Base-by-base conservation (phyloP, 2,329 filamentous ascomycete species). In the Cladobotryum mycophilum region DNA sequence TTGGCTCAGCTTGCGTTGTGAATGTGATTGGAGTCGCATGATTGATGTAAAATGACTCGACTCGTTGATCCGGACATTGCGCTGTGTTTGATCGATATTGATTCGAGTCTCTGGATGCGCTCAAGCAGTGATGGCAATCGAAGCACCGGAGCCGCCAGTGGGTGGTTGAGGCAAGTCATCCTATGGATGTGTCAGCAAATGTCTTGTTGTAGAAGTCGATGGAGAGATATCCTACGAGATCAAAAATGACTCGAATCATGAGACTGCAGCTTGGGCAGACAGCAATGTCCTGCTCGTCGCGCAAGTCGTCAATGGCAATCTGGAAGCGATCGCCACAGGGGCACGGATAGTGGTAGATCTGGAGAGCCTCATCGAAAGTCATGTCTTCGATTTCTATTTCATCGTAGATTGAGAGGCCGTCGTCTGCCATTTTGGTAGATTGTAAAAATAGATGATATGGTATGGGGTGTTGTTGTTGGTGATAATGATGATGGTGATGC, bases 311-410 rank as follows among this genome's bases (percentile, higher is more conserved):
- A 50, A 97, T 82, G 17, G 80, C 81, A 64, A 93, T 96, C 73
- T 96, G 88, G 73, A 99, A 99, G 53, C 88, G 82, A 73, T 99
- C 93, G 74, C 93, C 93, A 71, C 93, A 99, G 1, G 93, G 93
- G 68, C 93, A 99, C 13, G 93, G 93, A 68, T 95, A 96, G 72
- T 92, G 87, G 74, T 96, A 99, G 60, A 96, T 85, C 68, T 96
- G 86, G 38, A 90, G 79, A 4, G 78, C 76, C 43, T 83, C 74
- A 69, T 96, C 90, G 68, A 82, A 96, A 63, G 88, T 93, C 90
- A 96, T 95, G 71, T 99, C 93, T 70, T 97, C 92, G 74, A 97
- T 96, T 69, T 97, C 92, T 70, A 97, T 92, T 71, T 96, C 92
- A 65, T 97, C 92, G 76, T 96, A 97, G 67, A 96, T 88, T 59